Conservation (phyloP, 139 green algal species). For the Tetratostichococcus sp. region DNA sequence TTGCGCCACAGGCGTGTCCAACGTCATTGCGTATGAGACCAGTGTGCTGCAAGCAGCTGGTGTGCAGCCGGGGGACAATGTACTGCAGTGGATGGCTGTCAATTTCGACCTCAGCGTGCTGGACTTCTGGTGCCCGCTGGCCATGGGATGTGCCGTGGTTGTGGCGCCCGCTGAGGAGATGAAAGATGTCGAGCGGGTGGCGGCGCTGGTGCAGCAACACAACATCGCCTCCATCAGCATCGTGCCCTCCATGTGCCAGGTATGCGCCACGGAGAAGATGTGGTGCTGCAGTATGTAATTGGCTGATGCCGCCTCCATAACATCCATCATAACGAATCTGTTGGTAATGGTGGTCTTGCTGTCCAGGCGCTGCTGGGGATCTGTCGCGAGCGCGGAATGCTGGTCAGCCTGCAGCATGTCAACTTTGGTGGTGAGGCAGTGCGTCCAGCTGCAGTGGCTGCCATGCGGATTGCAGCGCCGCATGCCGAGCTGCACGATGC, state of each 20-base stretch:
- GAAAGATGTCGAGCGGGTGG: neutral
- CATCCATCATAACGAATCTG: too few relatives aligned
- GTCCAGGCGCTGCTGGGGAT: neutral
- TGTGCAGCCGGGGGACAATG: neutral
- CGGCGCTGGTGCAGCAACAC: neutral
- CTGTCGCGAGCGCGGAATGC: neutral
- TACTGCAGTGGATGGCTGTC: neutral
- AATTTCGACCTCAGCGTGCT: neutral
- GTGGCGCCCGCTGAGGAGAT: neutral
- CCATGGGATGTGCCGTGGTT: neutral
- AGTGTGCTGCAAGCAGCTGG: neutral
- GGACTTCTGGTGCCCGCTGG: neutral
- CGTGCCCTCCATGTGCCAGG: neutral
- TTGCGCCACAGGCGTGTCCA: slow-evolving; percentile 6
- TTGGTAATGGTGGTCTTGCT: too few relatives aligned
- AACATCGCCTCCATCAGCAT: neutral
- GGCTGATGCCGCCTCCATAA: too few relatives aligned
- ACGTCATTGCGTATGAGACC: neutral
- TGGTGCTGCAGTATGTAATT: too few relatives aligned
- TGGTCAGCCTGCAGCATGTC: neutral
- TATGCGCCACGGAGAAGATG: neutral
- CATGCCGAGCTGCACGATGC: neutral
- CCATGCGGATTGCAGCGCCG: neutral
- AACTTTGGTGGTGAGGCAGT: neutral
- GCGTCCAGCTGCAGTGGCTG: neutral